phyloP scores from a whole-genome alignment of 2,329 filamentous ascomycete species.

The Lachnellula arida region DNA sequence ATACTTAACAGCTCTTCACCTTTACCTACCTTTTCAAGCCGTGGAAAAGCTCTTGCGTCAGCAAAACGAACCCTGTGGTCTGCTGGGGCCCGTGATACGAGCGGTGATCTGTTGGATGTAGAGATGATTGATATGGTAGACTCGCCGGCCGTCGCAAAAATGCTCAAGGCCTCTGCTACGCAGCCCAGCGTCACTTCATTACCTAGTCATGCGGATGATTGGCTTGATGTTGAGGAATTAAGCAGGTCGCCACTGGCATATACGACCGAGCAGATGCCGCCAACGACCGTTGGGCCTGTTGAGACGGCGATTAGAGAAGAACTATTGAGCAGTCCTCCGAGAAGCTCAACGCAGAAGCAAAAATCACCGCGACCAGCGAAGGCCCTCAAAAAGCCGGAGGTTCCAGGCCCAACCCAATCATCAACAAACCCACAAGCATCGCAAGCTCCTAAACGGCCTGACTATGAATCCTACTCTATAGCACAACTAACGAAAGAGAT shows the following conservation, averaged over 20 bases:
- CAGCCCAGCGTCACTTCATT: slow-evolving; percentile 1
- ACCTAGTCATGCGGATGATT: slow-evolving; percentile 13
- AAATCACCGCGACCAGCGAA: slow-evolving; percentile 1
- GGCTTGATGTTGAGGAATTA: slow-evolving; percentile 25
- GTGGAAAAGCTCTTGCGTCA: slow-evolving; percentile 4
- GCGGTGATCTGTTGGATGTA: slow-evolving; percentile 57
- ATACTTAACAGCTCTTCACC: slow-evolving; percentile 23
- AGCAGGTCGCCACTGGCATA: background rate
- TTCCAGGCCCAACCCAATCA: slow-evolving; percentile 8
- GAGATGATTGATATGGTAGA: slow-evolving; percentile 53
- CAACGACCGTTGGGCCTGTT: slow-evolving; percentile 5
- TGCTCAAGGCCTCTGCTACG: slow-evolving; percentile 6
- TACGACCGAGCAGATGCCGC: background rate
- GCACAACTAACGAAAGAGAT: slow-evolving; percentile 58
- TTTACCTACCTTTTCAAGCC: slow-evolving; percentile 8
- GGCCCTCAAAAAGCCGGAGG: background rate
- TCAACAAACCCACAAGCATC: slow-evolving; percentile 1
- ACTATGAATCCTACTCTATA: slow-evolving; percentile 58
- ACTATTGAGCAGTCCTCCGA: slow-evolving; percentile 13
- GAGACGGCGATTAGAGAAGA: slow-evolving; percentile 15
- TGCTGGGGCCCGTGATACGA: slow-evolving; percentile 61
- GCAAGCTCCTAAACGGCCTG: slow-evolving; percentile 38
- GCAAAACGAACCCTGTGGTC: slow-evolving; percentile 56
- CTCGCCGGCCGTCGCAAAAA: slow-evolving; percentile 14
- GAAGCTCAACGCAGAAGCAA: background rate